These are phyloP conservation scores for Escovopsis weberi DNA, from an alignment of 2,329 filamentous ascomycete genomes.

Conservation along the genomic window DNA sequence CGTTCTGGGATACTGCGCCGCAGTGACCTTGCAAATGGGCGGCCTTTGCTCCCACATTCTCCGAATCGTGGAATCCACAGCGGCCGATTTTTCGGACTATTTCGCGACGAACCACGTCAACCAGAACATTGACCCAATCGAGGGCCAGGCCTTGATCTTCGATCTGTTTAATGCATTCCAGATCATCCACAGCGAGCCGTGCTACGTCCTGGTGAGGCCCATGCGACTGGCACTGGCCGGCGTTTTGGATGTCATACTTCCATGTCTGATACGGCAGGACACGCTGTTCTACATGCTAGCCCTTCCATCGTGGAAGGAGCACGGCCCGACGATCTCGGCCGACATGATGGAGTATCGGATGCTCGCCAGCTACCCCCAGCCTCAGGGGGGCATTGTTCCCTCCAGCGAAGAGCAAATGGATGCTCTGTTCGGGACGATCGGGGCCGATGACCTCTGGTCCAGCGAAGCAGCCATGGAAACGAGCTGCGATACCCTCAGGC, in stretches of 20 bases:
- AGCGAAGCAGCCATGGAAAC: too few species aligned
- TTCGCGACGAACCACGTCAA: slow-evolving; percentile 8
- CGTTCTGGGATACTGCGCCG: slow-evolving; percentile 18
- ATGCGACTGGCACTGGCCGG: slow-evolving; percentile 18
- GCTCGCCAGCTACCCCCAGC: slow-evolving; percentile 5
- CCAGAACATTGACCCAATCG: slow-evolving; percentile 7
- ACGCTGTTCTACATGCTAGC: slow-evolving; percentile 11
- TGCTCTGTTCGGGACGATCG: not conserved
- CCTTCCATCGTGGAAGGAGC: slow-evolving; percentile 11
- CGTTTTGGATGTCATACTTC: slow-evolving; percentile 13
- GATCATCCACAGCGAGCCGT: slow-evolving; percentile 12
- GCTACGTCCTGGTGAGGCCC: slow-evolving; percentile 14
- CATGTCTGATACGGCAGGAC: slow-evolving; percentile 13
- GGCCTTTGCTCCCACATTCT: slow-evolving; percentile 15
- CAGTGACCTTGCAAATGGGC: slow-evolving; percentile 15
- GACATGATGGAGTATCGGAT: slow-evolving; percentile 15
- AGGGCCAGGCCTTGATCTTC: slow-evolving; percentile 11
- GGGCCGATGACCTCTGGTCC: too few species aligned
- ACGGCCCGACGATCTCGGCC: slow-evolving; percentile 11
- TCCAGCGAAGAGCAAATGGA: slow-evolving; percentile 3
- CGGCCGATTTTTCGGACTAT: slow-evolving; percentile 10
- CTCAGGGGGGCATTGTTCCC: slow-evolving; percentile 2
- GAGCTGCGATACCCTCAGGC: too few species aligned
- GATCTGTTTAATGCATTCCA: slow-evolving; percentile 17
- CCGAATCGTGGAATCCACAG: slow-evolving; percentile 13